Conservation (phyloP, 495 filamentous ascomycete species). For the Penicillium verhagenii region DNA sequence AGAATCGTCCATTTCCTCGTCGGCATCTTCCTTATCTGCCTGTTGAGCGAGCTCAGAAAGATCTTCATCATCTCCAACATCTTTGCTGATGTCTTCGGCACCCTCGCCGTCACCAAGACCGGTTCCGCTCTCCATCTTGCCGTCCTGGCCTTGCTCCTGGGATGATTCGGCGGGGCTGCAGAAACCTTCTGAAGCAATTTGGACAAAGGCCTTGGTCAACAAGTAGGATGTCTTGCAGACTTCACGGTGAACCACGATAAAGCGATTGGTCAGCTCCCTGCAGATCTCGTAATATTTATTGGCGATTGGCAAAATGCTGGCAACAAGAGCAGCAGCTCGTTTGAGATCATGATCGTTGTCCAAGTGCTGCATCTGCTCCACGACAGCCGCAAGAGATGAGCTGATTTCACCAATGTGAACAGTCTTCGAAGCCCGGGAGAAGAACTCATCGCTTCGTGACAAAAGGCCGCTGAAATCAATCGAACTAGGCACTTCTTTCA, state of each 20-base stretch:
- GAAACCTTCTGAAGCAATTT: slow-evolving; percentile 80
- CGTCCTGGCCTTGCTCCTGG: slow-evolving; percentile 61
- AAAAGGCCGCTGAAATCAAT: slow-evolving; percentile 64
- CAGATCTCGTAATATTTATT: slow-evolving; percentile 67
- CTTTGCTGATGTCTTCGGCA: slow-evolving; percentile 95
- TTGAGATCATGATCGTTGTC: slow-evolving; percentile 42
- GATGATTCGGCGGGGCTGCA: slow-evolving; percentile 82
- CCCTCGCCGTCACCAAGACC: slow-evolving; percentile 96
- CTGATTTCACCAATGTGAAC: slow-evolving; percentile 58
- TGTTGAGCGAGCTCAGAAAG: slow-evolving; percentile 88
- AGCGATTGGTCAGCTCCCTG: slow-evolving; percentile 48
- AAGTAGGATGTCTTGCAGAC: slow-evolving; percentile 72
- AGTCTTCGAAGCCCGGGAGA: slow-evolving; percentile 55
- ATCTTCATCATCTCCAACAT: slow-evolving; percentile 90
- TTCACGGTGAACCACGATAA: slow-evolving; percentile 59
- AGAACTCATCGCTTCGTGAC: slow-evolving; percentile 55
- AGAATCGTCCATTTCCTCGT: slow-evolving; percentile 65
- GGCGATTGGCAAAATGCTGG: slow-evolving; percentile 68
- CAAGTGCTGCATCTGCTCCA: slow-evolving; percentile 51
- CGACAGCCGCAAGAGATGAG: slow-evolving; percentile 44
- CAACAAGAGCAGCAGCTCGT: slow-evolving; percentile 59
- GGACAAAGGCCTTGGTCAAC: slow-evolving; percentile 70
- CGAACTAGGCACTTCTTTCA: slow-evolving; percentile 58
- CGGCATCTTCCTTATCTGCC: slow-evolving; percentile 56
- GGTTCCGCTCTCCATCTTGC: slow-evolving; percentile 85